Base-by-base conservation (phyloP, 371 early-diverging fungal species). In the Mortierella sp. region DNA sequence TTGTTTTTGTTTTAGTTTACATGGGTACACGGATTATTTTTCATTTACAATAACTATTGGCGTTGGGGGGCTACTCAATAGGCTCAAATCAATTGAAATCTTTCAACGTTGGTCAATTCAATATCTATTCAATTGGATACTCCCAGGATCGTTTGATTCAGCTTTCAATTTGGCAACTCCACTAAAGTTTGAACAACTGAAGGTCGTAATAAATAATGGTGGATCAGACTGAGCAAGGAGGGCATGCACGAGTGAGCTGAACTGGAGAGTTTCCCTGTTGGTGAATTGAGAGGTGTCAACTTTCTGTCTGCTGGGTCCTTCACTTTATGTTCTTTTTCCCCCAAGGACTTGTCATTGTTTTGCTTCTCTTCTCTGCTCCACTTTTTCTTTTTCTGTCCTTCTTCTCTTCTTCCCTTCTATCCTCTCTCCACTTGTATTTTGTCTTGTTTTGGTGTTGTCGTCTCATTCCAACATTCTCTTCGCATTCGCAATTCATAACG, bases 1-100 rank as follows among this genome's bases (percentile, higher is more conserved):
- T 62, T 62, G 47, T 28, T 62, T 47, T 45, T 7, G 22, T 45
- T 62, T 62, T 22, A 62, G 63, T 62, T 62, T 62, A 45, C 47
- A 47, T 7, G 28, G 63, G 40, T 21, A 16, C 22, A 13, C 11
- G n/a, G 1, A 3, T 61, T 41, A 38, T 19, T 15, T 4, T 62
- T 11, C 41, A 45, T 62, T 62, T 62, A 62, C 47, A 62, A 22
- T 28, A 47, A 62, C 43, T 43, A 62, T 55, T 55, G 55, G 55
- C 28, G 55, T 28, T 55, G 19, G 36, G 7, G 11, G 7, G 11
- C 9, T 32, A 55, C 11, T 55, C 32, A 55, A 55, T 22, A 55
- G 55, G 55, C 32, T 28, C 32, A 55, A 55, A 55, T 55, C 55
- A 55, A 55, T 55, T 55, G 55, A 55, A 55, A 28, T 55, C 9